These are phyloP conservation scores for Ustilago bromivora DNA, from an alignment of 1,284 basidiomycete genomes.

Conservation along the genomic window DNA sequence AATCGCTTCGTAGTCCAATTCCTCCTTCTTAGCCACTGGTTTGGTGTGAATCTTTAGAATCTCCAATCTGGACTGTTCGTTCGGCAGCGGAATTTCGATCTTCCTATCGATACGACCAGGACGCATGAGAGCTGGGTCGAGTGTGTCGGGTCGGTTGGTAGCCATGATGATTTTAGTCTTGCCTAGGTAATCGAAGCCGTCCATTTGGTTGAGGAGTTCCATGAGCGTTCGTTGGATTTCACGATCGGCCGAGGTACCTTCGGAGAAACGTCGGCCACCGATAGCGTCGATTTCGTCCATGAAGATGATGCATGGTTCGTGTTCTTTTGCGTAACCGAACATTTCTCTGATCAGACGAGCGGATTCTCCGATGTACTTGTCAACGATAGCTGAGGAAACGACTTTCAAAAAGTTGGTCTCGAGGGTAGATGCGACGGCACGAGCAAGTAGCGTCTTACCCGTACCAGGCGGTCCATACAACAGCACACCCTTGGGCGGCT, in stretches of 20 bases:
- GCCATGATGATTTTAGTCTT: conserved; percentile 96
- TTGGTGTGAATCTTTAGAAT: conserved; percentile 97
- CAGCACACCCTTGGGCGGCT: conserved; percentile 91
- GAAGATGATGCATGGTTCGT: conserved; percentile 98
- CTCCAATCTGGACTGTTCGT: conserved; percentile 92
- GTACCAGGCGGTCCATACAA: conserved; percentile 94
- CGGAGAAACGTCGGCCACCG: conserved; percentile 85
- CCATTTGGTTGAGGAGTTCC: conserved; percentile 99
- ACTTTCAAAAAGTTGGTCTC: conserved; percentile 98
- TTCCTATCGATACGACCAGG: conserved; percentile 97
- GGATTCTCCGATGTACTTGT: conserved; percentile 99
- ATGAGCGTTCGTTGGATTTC: conserved; percentile 99
- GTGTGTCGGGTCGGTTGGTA: conserved; percentile 74
- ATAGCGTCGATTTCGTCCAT: conserved; percentile 89
- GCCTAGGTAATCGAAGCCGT: conserved; percentile 97
- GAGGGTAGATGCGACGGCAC: conserved; percentile 94
- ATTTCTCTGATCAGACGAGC: conserved; percentile 94
- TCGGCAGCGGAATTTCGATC: conserved; percentile 97
- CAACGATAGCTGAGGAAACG: conserved; percentile 98
- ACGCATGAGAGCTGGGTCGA: conserved; percentile 95
- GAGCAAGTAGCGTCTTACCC: conserved; percentile 93
- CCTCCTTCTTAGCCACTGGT: conserved; percentile 88
- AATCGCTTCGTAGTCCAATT: conserved; percentile 67
- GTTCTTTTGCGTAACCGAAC: conserved; percentile 97
- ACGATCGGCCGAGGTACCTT: conserved; percentile 96